Conservation (phyloP, 1,284 basidiomycete species). For the Mycena citricolor region DNA sequence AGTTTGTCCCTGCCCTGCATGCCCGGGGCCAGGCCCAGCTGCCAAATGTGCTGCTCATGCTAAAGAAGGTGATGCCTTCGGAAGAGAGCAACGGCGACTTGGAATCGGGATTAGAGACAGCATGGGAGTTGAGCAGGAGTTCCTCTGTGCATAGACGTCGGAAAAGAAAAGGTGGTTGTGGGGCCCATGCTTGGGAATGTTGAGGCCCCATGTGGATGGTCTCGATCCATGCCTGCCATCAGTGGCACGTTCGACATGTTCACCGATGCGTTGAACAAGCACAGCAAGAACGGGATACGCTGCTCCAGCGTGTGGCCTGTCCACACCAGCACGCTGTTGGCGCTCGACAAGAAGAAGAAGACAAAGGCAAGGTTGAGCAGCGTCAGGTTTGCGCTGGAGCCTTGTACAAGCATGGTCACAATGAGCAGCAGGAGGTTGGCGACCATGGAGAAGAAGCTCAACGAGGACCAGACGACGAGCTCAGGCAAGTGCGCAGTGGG, state of each 20-base stretch:
- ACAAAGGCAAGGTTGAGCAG: not conserved
- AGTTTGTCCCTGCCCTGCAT: slow-evolving; percentile 28
- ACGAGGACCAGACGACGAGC: not conserved
- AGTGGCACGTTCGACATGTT: slow-evolving; percentile 1
- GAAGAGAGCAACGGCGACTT: slow-evolving; percentile 57
- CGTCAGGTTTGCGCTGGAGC: not conserved
- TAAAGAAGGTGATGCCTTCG: slow-evolving; percentile 67
- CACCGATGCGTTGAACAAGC: not conserved
- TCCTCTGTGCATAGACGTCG: too few relatives aligned
- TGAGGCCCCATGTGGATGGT: too few relatives aligned
- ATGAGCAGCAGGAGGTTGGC: not conserved
- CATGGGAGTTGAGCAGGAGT: too few relatives aligned
- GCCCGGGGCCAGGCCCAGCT: slow-evolving; percentile 31
- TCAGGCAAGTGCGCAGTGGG: not conserved
- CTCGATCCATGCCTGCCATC: not conserved
- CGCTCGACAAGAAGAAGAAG: not conserved
- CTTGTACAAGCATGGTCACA: not conserved
- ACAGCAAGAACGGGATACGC: not conserved
- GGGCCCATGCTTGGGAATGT: slow-evolving; percentile 85
- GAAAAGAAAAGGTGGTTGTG: slow-evolving; percentile 80
- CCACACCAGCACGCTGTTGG: not conserved
- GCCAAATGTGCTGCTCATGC: slow-evolving; percentile 55
- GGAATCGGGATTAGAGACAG: too few relatives aligned
- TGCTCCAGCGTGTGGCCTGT: not conserved
- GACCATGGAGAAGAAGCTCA: not conserved